Percentiles rank a stretch among this genome's conserved stretches.
These are phyloP conservation scores for Cladophialophora bantiana DNA, from an alignment of 2,329 filamentous ascomycete species.

Conservation along the genomic window DNA sequence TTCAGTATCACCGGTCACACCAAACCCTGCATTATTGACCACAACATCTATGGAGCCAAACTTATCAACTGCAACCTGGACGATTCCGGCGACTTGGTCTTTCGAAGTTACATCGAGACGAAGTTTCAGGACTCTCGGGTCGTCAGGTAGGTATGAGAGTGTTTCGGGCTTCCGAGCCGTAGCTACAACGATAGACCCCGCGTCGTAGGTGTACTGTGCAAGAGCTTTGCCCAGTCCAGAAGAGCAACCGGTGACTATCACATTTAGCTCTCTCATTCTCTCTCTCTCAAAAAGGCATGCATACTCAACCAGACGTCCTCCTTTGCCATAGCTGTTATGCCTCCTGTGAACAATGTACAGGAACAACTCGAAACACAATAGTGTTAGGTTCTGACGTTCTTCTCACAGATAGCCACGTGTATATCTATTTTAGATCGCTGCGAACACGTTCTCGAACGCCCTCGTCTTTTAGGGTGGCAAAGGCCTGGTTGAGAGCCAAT, in stretches of 20 bases:
- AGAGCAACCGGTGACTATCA: constrained; percentile 20
- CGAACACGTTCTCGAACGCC: neutral
- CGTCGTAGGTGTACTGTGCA: constrained; percentile 13
- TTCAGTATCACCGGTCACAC: constrained; percentile 19
- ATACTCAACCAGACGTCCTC: constrained; percentile 24
- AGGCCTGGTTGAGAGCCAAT: constrained; percentile 10
- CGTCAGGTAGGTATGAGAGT: constrained; percentile 19
- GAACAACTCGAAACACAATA: neutral
- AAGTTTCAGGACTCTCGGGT: constrained; percentile 6
- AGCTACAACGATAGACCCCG: constrained; percentile 12
- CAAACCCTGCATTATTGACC: constrained; percentile 39
- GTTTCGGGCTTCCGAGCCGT: constrained; percentile 19
- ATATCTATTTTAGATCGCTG: neutral
- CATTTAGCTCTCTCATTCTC: neutral
- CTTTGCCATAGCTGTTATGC: neutral
- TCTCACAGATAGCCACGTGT: neutral
- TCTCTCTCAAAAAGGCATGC: neutral
- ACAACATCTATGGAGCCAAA: constrained; percentile 43
- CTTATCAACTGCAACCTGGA: constrained; percentile 41
- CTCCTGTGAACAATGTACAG: neutral
- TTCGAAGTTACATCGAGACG: constrained; percentile 52
- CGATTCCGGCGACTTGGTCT: constrained; percentile 47
- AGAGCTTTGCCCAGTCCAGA: constrained; percentile 16
- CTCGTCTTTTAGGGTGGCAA: neutral
- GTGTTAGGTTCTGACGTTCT: neutral